Conservation (phyloP, 2,329 filamentous ascomycete genomes). For the Colletotrichum sp. region DNA sequence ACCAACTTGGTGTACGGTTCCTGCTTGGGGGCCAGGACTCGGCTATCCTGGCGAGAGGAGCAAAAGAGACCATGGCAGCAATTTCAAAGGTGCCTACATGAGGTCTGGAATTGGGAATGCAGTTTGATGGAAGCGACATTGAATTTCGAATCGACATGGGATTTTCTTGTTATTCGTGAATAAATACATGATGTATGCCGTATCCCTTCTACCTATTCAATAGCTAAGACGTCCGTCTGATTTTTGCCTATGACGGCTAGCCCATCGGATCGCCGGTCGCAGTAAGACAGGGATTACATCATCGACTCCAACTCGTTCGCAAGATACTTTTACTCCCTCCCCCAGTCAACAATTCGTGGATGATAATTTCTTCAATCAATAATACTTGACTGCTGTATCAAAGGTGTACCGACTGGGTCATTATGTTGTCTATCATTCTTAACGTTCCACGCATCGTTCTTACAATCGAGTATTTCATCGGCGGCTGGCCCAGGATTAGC, state of each 20-base stretch:
- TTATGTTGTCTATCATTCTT: not conserved
- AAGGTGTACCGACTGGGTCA: not conserved
- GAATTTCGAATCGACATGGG: not conserved
- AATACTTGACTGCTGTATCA: not conserved
- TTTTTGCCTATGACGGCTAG: not conserved
- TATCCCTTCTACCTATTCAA: not conserved
- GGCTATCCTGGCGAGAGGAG: conserved; percentile 3
- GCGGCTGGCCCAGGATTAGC: not conserved
- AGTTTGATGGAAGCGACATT: not conserved
- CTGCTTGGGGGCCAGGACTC: conserved; percentile 24
- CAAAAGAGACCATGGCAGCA: not conserved
- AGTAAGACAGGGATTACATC: not conserved
- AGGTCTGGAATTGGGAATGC: not conserved
- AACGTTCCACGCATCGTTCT: not conserved
- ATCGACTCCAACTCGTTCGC: not conserved
- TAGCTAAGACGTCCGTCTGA: not conserved
- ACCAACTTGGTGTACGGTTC: conserved; percentile 21
- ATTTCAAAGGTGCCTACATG: not conserved
- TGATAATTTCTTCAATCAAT: fast-evolving
- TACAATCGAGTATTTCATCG: not conserved
- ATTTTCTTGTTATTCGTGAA: not conserved
- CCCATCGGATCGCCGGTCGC: not conserved
- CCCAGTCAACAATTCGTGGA: not conserved
- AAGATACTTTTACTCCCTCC: not conserved
- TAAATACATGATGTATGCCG: not conserved